Conservation (phyloP, 2,329 filamentous ascomycete species). For the Fonsecaea pedrosoi region DNA sequence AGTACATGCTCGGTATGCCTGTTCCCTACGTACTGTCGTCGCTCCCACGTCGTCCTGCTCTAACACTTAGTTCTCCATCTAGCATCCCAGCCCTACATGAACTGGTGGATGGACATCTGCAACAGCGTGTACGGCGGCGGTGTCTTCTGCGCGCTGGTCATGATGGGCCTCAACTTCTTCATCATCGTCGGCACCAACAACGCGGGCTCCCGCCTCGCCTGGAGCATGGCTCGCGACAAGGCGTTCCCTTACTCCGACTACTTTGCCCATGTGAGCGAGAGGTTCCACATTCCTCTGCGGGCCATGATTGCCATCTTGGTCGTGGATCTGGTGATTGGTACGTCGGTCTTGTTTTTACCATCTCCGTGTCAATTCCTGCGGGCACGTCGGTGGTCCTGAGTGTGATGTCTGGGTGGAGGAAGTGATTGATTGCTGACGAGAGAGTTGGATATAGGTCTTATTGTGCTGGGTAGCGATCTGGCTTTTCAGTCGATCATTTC, state of each 20-base stretch:
- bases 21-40: not conserved
- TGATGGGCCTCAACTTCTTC: constrained; percentile 37
- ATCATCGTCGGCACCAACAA: constrained; percentile 35
- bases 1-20: constrained; percentile 31
- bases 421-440: not conserved
- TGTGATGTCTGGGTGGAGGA: too few relatives aligned
- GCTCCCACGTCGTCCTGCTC: not conserved
- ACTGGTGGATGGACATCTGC: constrained; percentile 47
- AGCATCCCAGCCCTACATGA: constrained; percentile 49
- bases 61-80: constrained; percentile 47
- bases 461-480: constrained; percentile 34
- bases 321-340: constrained; percentile 34
- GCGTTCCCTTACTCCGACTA: constrained; percentile 64
- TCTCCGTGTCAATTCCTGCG: too few relatives aligned
- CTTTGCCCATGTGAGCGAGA: constrained; percentile 61
- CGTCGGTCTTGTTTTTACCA: constrained; percentile 1
- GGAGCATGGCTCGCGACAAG: constrained; percentile 60
- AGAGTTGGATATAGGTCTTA: constrained; percentile 20
- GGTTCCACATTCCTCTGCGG: constrained; percentile 63
- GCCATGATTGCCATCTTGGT: constrained; percentile 34
- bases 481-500: constrained; percentile 37
- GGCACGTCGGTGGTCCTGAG: too few relatives aligned
- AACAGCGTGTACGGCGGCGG: constrained; percentile 46
- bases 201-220: constrained; percentile 31
- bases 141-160: constrained; percentile 33